Evolutionary conservation across 441 rosid species (phyloP).

Genomic region (Francoa sonchifolia): DNA sequence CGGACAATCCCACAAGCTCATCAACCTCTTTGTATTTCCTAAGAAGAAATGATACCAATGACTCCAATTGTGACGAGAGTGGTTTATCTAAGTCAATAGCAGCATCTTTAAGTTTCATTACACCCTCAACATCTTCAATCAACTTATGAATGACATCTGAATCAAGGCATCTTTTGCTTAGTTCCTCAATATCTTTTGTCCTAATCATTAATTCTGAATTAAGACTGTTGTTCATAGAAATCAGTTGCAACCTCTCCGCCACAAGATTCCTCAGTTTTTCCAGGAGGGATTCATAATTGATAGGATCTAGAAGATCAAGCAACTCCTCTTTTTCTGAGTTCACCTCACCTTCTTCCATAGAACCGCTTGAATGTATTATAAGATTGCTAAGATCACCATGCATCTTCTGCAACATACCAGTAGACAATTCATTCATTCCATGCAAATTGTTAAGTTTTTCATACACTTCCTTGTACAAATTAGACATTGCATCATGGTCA

Average conservation of each 20-base stretch:
- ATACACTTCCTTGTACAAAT: constrained; percentile 33
- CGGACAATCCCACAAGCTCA: constrained; percentile 26
- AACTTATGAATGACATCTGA: constrained; percentile 42
- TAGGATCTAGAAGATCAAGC: constrained; percentile 34
- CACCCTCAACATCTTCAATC: constrained; percentile 45
- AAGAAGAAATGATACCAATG: constrained; percentile 56
- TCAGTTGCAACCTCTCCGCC: constrained; percentile 54
- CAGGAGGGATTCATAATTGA: constrained; percentile 30
- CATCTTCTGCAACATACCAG: constrained; percentile 26
- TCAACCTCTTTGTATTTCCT: constrained; percentile 36
- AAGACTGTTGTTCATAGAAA: constrained; percentile 42
- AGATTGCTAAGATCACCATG: constrained; percentile 43
- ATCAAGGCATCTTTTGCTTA: constrained; percentile 37
- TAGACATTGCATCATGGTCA: constrained; percentile 33
- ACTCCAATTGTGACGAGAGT: constrained; percentile 43
- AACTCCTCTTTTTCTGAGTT: constrained; percentile 21
- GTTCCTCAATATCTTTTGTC: constrained; percentile 46
- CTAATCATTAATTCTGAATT: constrained; percentile 39
- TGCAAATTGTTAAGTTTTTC: constrained; percentile 38
- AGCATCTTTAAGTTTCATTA: constrained; percentile 37
- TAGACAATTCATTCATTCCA: constrained; percentile 32
- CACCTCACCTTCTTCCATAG: constrained; percentile 21
- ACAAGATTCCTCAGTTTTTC: constrained; percentile 42
- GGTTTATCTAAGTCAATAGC: constrained; percentile 25
- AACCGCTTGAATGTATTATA: constrained; percentile 31